Evolutionary conservation across 495 filamentous ascomycete genomes (phyloP).

Genomic region (Sphaerosporella brunnea): DNA sequence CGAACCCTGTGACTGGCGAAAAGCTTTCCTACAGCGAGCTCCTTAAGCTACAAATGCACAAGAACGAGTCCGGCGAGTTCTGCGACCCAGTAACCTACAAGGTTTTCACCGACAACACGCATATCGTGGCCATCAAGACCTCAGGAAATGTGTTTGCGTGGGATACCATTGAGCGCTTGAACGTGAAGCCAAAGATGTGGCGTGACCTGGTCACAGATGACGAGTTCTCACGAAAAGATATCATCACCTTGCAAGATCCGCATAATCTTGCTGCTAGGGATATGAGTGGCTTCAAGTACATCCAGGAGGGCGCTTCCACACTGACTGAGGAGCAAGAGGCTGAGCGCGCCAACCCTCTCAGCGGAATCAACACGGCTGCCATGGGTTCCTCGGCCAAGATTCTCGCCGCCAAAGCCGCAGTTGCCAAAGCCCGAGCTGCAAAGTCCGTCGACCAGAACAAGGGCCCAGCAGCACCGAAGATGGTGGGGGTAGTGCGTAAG

Average conservation of each 20-base stretch:
- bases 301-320: constrained; percentile 62
- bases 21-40: constrained; percentile 65
- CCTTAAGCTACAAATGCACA: constrained; percentile 76
- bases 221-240: constrained; percentile 78
- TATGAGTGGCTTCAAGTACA: constrained; percentile 72
- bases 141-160: constrained; percentile 77
- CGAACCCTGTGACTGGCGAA: constrained; percentile 71
- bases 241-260: constrained; percentile 92
- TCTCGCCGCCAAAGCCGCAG: constrained; percentile 64
- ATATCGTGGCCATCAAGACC: constrained; percentile 75
- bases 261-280: constrained; percentile 75
- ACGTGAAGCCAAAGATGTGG: constrained; percentile 97
- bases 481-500: constrained; percentile 19
- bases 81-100: constrained; percentile 96
- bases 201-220: constrained; percentile 71
- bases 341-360: constrained; percentile 31
- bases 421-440: constrained; percentile 25
- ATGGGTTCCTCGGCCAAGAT: constrained; percentile 41
- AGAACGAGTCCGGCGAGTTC: constrained; percentile 84
- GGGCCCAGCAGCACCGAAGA: constrained; percentile 23
- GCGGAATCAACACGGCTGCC: constrained; percentile 22
- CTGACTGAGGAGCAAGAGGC: constrained; percentile 44
- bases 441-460: constrained; percentile 27
- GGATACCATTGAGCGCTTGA: constrained; percentile 87
- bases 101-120: constrained; percentile 92